phyloP scores from a whole-genome alignment of 176 grass and related monocot species.

The Aegilops speltoides region DNA sequence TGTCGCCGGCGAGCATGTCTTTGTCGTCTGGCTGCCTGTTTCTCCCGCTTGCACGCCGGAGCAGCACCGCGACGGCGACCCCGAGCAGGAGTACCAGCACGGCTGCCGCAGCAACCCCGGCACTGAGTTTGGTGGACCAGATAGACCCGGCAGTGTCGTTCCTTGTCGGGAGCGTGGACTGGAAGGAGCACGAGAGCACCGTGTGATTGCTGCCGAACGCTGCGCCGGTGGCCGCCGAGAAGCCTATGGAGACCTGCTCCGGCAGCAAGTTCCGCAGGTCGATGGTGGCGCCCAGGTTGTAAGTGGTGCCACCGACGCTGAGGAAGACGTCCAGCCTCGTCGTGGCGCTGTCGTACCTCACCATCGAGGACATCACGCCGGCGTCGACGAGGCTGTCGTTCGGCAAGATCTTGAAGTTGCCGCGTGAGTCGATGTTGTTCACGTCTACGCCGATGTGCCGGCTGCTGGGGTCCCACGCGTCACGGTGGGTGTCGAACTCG shows the following conservation, averaged over 20 bases:
- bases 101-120: neutral
- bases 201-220: slow-evolving; percentile 2
- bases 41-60: neutral
- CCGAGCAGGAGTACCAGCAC: slow-evolving; percentile 2
- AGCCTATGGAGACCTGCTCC: slow-evolving; percentile 37
- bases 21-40: neutral
- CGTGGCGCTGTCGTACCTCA: slow-evolving; percentile 36
- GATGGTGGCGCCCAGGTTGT: slow-evolving; percentile 7
- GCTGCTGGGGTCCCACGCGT: slow-evolving; percentile 33
- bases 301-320: neutral
- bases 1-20: slow-evolving; percentile 23
- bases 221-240: slow-evolving; percentile 57
- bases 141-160: neutral
- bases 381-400: slow-evolving; percentile 19
- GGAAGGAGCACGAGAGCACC: slow-evolving; percentile 56
- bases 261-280: slow-evolving; percentile 37
- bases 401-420: slow-evolving; percentile 15
- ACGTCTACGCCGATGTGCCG: slow-evolving; percentile 51
- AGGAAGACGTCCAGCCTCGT: slow-evolving; percentile 17
- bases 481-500: slow-evolving; percentile 47
- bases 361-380: slow-evolving; percentile 18
- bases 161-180: slow-evolving; percentile 40
- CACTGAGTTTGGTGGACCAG: neutral
- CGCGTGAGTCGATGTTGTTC: slow-evolving; percentile 32
- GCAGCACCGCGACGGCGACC: neutral